Percentiles rank a stretch among this genome's conserved stretches.
phyloP scores from a whole-genome alignment of 495 filamentous ascomycete species.

The Xylaria castorea region DNA sequence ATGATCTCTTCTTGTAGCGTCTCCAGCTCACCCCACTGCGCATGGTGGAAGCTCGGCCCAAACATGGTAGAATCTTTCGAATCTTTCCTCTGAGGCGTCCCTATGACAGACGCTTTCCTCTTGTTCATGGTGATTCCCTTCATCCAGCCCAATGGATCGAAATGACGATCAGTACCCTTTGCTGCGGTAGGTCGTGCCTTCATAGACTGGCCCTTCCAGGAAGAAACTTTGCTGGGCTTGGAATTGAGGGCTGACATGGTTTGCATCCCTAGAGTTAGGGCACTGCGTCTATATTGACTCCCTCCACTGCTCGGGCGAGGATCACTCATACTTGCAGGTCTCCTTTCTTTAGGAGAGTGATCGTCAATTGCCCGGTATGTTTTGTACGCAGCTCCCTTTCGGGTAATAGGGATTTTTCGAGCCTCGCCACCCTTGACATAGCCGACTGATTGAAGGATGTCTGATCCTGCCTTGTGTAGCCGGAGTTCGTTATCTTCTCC shows the following conservation, averaged over 20 bases:
- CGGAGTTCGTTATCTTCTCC: conserved; percentile 83
- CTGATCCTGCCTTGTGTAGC: conserved; percentile 73
- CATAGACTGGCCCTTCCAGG: conserved; percentile 65
- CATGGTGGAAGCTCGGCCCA: conserved; percentile 50
- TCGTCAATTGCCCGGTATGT: conserved; percentile 75
- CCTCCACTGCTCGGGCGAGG: conserved; percentile 52
- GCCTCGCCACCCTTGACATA: conserved; percentile 72
- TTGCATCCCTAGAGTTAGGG: conserved; percentile 53
- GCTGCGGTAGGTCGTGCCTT: conserved; percentile 63
- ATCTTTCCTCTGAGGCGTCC: conserved; percentile 42
- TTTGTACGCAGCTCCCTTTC: conserved; percentile 83
- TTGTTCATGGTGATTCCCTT: conserved; percentile 85
- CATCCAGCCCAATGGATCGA: conserved; percentile 85
- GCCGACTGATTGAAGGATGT: conserved; percentile 73
- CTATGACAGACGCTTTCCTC: conserved; percentile 48
- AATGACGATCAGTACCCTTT: conserved; percentile 65
- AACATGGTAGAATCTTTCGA: conserved; percentile 54
- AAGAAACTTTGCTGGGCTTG: conserved; percentile 41
- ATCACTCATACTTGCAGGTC: conserved; percentile 57
- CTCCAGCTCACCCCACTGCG: conserved; percentile 77
- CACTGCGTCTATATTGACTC: conserved; percentile 47
- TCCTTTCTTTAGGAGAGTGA: conserved; percentile 50
- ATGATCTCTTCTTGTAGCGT: conserved; percentile 87
- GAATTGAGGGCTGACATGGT: conserved; percentile 46
- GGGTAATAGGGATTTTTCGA: conserved; percentile 73